Conservation (phyloP, 164 flowering plant species). For the Magnolia officinalis region DNA sequence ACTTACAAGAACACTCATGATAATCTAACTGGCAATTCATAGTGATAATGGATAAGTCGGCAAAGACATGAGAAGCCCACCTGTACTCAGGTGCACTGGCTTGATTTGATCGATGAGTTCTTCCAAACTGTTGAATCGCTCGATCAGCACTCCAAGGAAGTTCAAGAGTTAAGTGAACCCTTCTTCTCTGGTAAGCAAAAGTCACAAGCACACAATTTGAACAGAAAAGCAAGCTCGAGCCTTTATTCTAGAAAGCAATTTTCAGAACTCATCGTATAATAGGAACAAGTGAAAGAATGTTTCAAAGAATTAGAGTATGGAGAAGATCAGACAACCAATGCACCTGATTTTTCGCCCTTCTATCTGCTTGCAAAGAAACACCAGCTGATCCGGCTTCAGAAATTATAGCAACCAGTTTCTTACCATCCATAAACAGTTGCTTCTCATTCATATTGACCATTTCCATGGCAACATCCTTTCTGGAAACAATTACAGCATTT, state of each 20-base stretch:
- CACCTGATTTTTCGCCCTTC: constrained; percentile 92
- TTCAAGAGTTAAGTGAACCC: constrained; percentile 92
- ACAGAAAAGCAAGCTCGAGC: not conserved
- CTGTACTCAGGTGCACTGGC: constrained; percentile 96
- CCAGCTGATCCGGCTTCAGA: constrained; percentile 99
- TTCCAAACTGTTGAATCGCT: constrained; percentile 98
- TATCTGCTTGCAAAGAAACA: constrained; percentile 96
- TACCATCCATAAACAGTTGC: constrained; percentile 92
- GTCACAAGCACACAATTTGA: not conserved
- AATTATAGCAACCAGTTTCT: constrained; percentile 85
- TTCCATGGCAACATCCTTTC: constrained; percentile 94
- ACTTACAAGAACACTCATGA: not conserved
- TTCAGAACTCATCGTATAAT: not conserved
- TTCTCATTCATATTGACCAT: constrained; percentile 99
- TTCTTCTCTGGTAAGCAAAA: constrained; percentile 63
- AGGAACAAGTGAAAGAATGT: not conserved
- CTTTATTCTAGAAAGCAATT: not conserved
- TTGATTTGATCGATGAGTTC: constrained; percentile 99
- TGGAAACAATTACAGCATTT: constrained; percentile 24
- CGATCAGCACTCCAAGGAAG: constrained; percentile 99
- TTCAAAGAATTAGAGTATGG: not conserved
- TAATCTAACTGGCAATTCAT: not conserved
- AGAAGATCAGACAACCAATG: not conserved
- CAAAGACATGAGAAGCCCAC: constrained; percentile 27
- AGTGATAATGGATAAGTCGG: not conserved